Evolutionary conservation across 495 filamentous ascomycete species (phyloP).

Genomic region (Xylaria sp.): DNA sequence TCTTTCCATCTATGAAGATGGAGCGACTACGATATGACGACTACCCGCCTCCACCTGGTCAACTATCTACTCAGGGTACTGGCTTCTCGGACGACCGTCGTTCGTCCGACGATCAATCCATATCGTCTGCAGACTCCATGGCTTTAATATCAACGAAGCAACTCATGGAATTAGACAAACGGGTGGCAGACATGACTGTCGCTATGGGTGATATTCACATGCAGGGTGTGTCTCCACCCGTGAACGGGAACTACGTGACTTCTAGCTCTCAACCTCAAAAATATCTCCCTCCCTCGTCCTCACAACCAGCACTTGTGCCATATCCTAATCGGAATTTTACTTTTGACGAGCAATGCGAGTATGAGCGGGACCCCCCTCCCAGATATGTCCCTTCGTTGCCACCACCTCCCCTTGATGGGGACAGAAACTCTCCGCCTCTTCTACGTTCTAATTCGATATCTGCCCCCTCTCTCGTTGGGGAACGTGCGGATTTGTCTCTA

Average conservation of each 20-base stretch:
- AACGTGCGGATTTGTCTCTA: slow-evolving; percentile 29
- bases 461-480: slow-evolving; percentile 27
- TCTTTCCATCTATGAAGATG: slow-evolving; percentile 48
- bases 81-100: slow-evolving; percentile 44
- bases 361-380: slow-evolving; percentile 31
- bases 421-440: slow-evolving; percentile 13
- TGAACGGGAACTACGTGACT: slow-evolving; percentile 32
- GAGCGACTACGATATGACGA: slow-evolving; percentile 43
- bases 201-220: slow-evolving; percentile 43
- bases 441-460: slow-evolving; percentile 22
- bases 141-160: slow-evolving; percentile 55
- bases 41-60: slow-evolving; percentile 19
- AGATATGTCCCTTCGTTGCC: slow-evolving; percentile 43
- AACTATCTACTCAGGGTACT: slow-evolving; percentile 23
- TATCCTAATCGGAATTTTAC: slow-evolving; percentile 4
- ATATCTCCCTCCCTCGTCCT: slow-evolving; percentile 39
- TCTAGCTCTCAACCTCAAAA: slow-evolving; percentile 20
- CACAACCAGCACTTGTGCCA: slow-evolving; percentile 34
- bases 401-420: slow-evolving; percentile 15
- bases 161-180: slow-evolving; percentile 49
- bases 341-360: slow-evolving; percentile 20
- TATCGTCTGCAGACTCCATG: slow-evolving; percentile 36
- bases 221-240: slow-evolving; percentile 24
- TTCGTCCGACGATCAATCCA: slow-evolving; percentile 43
- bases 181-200: slow-evolving; percentile 38